A percentile compares a stretch with the other conserved stretches of the same genome.
phyloP scores from a whole-genome alignment of 345 rosid species.

The Ceriops tagal region DNA sequence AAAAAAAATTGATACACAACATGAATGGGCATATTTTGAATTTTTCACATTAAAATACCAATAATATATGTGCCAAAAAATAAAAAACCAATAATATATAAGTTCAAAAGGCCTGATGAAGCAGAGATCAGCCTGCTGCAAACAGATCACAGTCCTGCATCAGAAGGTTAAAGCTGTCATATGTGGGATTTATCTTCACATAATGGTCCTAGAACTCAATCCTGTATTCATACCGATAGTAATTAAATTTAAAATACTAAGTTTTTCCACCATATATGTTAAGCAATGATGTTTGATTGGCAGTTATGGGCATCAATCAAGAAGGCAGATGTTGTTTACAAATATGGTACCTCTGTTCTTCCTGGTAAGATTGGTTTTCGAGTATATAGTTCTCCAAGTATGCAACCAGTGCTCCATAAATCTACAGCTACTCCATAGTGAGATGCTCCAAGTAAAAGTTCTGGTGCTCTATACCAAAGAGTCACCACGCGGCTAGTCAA shows the following conservation, averaged over 20 bases:
- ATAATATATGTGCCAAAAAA: not conserved
- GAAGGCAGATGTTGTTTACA: not conserved
- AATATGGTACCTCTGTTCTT: constrained; percentile 70
- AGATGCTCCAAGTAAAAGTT: constrained; percentile 89
- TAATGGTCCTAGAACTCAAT: not conserved
- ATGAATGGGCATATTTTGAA: not conserved
- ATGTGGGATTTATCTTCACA: not conserved
- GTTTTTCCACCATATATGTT: no score
- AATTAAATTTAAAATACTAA: not conserved
- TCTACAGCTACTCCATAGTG: constrained; percentile 82
- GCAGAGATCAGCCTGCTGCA: not conserved
- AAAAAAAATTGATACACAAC: not conserved
- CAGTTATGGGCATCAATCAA: constrained; percentile 7
- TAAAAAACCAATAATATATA: not conserved
- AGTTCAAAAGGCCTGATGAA: no score
- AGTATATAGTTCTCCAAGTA: constrained; percentile 76
- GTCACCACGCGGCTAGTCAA: constrained; percentile 97
- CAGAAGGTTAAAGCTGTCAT: not conserved
- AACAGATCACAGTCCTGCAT: not conserved
- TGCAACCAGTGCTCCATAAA: constrained; percentile 97
- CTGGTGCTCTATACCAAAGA: constrained; percentile 98
- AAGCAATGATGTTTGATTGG: not conserved
- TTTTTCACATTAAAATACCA: not conserved
- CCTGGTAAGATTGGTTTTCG: constrained; percentile 93
- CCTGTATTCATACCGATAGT: not conserved